Evolutionary conservation across 2,329 filamentous ascomycete genomes (phyloP).

Genomic region (Hymenoscyphus salicellus): DNA sequence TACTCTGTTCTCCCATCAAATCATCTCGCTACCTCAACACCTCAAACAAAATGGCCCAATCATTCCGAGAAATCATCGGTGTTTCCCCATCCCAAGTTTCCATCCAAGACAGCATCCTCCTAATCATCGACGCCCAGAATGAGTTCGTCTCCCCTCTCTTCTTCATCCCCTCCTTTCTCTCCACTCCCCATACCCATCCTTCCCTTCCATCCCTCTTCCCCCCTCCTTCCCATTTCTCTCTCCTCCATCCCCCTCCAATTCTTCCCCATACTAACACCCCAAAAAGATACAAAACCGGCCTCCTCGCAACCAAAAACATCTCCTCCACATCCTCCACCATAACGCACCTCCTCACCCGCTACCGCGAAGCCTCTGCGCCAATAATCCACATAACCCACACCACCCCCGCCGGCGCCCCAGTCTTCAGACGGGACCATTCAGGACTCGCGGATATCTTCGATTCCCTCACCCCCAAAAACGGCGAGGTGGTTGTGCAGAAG

Average conservation of each 20-base stretch:
- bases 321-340: slow-evolving; percentile 54
- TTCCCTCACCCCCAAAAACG: slow-evolving; percentile 51
- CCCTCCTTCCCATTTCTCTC: too few species aligned
- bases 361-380: slow-evolving; percentile 41
- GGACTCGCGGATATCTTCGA: slow-evolving; percentile 59
- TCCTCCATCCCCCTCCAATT: too few species aligned
- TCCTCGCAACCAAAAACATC: slow-evolving; percentile 55
- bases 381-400: slow-evolving; percentile 41
- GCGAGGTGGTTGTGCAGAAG: slow-evolving; percentile 59
- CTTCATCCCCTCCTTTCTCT: too few species aligned
- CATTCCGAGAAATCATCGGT: slow-evolving; percentile 44
- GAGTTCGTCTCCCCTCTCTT: slow-evolving; percentile 48
- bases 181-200: too few species aligned
- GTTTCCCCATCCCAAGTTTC: slow-evolving; percentile 54
- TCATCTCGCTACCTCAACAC: too few species aligned
- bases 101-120: slow-evolving; percentile 54
- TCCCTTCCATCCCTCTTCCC: too few species aligned
- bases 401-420: slow-evolving; percentile 58
- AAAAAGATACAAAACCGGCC: slow-evolving; percentile 47
- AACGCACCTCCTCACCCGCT: slow-evolving; percentile 54
- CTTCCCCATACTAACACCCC: too few species aligned
- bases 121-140: slow-evolving; percentile 71
- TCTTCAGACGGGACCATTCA: slow-evolving; percentile 63
- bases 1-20: too few species aligned
- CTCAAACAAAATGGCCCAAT: background rate